Evolutionary conservation across 352 stramenopile species (phyloP), one percentile per base, ranked within the genome.

Genomic region (Pythium phragmitis): DNA sequence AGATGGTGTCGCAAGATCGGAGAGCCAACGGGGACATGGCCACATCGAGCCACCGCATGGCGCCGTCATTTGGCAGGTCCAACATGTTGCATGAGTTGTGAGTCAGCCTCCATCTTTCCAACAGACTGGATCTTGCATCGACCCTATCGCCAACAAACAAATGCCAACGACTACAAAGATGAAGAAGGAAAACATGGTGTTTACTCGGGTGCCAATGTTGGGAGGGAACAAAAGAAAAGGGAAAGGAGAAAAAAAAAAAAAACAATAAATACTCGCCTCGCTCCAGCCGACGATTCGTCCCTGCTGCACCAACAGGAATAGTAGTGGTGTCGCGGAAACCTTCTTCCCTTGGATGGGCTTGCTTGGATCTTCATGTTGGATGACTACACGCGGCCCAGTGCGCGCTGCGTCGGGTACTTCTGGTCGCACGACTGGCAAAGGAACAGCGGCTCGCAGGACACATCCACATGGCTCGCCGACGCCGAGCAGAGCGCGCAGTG

Each of bases 351-450:
- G 47, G 47, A 53, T 21, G 47, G 47, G 37, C 16, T 30, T 50
- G 43, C 43, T 53, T 19, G 47, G 26, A 53, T 53, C 33, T 56
- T 26, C 47, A 36, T 47, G 33, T 11, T 30, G 33, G 11, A 4
- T 58, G 30, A 33, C 60, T 79, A 87, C 28, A 82, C 71, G 37
- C 70, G 76, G 36, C 79, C 74, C 1, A 92, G 76, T 49, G 79
- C 68, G 51, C 84, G 80, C 57, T 90, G 84, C 57, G 84, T 92
- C 58, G 84, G 84, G 70, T 92, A 92, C 68, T 92, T 94, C 62
- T 78, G 76, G 69, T 94, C 85, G 74, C 82, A 92, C 51, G 76
- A 68, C 14, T 72, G 69, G 23, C 82, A 91, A 11, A 94, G 63
- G 62, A 91, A 90, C 21, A 90, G 73, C 62, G 74, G 76, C 36